Base-by-base conservation (phyloP, 1,284 basidiomycete genomes). In the Pyrrhoderma lamaoense region DNA sequence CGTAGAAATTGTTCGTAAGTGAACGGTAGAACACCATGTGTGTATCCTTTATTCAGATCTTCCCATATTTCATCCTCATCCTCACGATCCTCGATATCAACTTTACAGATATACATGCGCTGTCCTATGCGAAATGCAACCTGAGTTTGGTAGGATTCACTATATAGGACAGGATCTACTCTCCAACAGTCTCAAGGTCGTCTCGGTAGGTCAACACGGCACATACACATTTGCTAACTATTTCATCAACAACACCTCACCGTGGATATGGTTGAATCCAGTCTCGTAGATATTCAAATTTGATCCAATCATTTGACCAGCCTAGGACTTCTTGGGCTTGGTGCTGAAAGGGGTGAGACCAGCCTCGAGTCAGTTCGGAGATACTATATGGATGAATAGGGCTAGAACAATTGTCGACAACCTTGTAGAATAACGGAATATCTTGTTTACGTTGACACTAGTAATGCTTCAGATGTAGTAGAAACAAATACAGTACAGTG, bases 301-400 rank as follows among this genome's bases (percentile, higher is more conserved):
- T 8, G 1, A 27, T 16, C 50, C 50, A 52, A 44, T 52, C 44
- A 39, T 45, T 46, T 13, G 50, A 47, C 50, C 50, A 52, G n/a
- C 22, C 35, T 14, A 7, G n/a, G 18, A 47, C 5, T 13, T n/a
- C n/a, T n/a, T n/a, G n/a, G n/a, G 13, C 8, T 19, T 27, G 9
- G 13, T 3, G 27, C 8, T 22, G 27, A 18, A 19, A 23, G 8
- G 13, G 25, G 22, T 36, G 19, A 5, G 8, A 3, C 45, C 45
- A 47, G 21, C 21, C 16, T 5, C 21, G 18, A 16, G 38, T 19
- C 2, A 47, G 3, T 16, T 13, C 22, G 3, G 2, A 14, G 34
- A 19, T 35, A 13, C n/a, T 37, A 1, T 47, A 21, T 11, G 9
- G 11, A 47, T 34, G 31, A 11, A 5, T 31, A 8, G 36, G 35